Conservation (phyloP, 176 grass and related monocot genomes). For the Melocanna baccifera region DNA sequence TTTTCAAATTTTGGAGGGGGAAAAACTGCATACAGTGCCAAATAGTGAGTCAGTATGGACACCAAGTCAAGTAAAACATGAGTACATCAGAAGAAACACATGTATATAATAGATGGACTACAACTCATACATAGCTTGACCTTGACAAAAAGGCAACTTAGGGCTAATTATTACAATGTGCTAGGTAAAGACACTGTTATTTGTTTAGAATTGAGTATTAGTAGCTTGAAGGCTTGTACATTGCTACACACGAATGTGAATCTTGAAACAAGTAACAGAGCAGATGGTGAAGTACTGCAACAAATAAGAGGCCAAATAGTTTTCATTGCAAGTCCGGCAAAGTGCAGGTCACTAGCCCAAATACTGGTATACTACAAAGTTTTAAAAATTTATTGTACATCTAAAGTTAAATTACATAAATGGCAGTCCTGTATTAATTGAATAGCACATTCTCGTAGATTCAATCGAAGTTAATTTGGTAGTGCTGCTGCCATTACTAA, state of each 20-base stretch:
- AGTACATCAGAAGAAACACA: conserved; percentile 15
- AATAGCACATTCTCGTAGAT: background rate
- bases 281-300: conserved; percentile 3
- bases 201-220: background rate
- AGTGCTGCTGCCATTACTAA: conserved; percentile 1
- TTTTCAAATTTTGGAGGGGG: conserved; percentile 44
- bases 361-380: background rate
- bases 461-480: background rate
- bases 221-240: background rate
- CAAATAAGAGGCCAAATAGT: conserved; percentile 15
- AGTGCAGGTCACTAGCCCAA: background rate
- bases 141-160: conserved; percentile 2
- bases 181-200: conserved; percentile 10
- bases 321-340: background rate
- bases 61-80: conserved; percentile 1
- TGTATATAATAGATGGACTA: conserved; percentile 4
- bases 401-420: conserved; percentile 21
- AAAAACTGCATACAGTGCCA: conserved; percentile 46
- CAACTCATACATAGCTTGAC: conserved; percentile 10
- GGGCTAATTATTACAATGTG: background rate
- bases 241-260: background rate
- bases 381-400: background rate
- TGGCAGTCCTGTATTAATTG: background rate
- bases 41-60: conserved; percentile 19
- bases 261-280: conserved; percentile 4